Evolutionary conservation across 169 alveolate genomes (phyloP).

Genomic region (Perkinsus marinus): DNA sequence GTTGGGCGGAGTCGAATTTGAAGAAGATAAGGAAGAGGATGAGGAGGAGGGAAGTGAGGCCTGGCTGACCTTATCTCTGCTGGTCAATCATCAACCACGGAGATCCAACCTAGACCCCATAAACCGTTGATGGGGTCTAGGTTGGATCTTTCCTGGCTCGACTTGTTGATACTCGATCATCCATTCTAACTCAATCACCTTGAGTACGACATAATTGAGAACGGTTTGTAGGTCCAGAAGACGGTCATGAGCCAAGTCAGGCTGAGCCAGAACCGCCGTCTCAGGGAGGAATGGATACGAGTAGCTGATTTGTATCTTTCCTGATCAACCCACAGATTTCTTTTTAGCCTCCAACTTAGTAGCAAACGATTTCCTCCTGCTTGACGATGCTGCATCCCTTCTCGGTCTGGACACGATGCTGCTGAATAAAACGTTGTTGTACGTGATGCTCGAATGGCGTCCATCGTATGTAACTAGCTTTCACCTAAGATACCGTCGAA

Average conservation of each 20-base stretch:
- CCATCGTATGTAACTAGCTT: background rate
- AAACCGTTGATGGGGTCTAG: too few relatives aligned
- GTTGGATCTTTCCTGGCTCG: too few relatives aligned
- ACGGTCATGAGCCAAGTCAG: background rate
- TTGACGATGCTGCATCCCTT: background rate
- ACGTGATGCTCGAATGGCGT: background rate
- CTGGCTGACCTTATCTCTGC: background rate
- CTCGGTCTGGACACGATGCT: background rate
- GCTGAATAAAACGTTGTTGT: background rate
- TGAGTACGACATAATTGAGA: too few relatives aligned
- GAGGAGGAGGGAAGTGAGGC: background rate
- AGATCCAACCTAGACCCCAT: too few relatives aligned
- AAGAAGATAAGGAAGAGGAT: background rate
- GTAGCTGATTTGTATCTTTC: background rate
- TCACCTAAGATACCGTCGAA: background rate
- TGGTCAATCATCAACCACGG: too few relatives aligned
- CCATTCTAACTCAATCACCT: too few relatives aligned
- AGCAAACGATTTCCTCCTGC: background rate
- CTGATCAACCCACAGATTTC: background rate
- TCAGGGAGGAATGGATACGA: background rate
- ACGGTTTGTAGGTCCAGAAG: background rate
- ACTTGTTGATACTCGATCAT: too few relatives aligned
- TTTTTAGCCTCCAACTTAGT: background rate
- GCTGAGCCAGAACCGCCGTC: background rate
- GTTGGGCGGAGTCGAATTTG: slow-evolving; percentile 79